phyloP scores from a whole-genome alignment of 805 yeast genomes.

The Candida corydali region DNA sequence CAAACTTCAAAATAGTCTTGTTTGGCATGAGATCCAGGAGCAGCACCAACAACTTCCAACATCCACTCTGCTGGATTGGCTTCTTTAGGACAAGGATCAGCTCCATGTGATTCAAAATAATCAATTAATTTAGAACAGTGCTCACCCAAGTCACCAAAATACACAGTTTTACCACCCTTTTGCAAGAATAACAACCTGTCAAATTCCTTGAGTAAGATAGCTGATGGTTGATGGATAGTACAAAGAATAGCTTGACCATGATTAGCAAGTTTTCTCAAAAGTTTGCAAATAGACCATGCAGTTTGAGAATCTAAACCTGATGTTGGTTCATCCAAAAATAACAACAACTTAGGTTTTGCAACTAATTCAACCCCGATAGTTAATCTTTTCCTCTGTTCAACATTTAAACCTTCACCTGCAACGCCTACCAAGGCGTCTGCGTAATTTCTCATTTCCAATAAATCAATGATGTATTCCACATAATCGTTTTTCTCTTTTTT shows the following conservation, averaged over 20 bases:
- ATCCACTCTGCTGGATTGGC: conserved; percentile 69
- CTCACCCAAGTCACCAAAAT: conserved; percentile 76
- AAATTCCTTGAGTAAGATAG: conserved; percentile 69
- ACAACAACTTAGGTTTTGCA: conserved; percentile 8
- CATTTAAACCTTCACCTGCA: conserved; percentile 57
- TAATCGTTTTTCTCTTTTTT: conserved; percentile 56
- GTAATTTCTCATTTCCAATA: conserved; percentile 64
- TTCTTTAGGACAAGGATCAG: conserved; percentile 38
- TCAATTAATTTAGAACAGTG: conserved; percentile 53
- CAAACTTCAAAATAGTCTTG: conserved; percentile 77
- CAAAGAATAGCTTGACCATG: conserved; percentile 40
- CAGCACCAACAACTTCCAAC: conserved; percentile 81
- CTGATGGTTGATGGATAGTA: conserved; percentile 85
- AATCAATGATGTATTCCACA: conserved; percentile 61
- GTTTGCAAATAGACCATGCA: conserved; percentile 40
- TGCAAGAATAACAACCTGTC: conserved; percentile 68
- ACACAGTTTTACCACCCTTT: conserved; percentile 76
- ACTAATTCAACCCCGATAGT: conserved; percentile 26
- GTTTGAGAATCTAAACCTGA: conserved; percentile 43
- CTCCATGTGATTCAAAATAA: conserved; percentile 72
- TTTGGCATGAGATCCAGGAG: conserved; percentile 71
- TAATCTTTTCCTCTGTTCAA: conserved; percentile 38
- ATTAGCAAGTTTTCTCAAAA: conserved; percentile 37
- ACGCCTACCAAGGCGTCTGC: conserved; percentile 80
- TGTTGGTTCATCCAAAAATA: conserved; percentile 35